Conservation (phyloP, 116 monocot species). For the Dioscorea cayenensis region DNA sequence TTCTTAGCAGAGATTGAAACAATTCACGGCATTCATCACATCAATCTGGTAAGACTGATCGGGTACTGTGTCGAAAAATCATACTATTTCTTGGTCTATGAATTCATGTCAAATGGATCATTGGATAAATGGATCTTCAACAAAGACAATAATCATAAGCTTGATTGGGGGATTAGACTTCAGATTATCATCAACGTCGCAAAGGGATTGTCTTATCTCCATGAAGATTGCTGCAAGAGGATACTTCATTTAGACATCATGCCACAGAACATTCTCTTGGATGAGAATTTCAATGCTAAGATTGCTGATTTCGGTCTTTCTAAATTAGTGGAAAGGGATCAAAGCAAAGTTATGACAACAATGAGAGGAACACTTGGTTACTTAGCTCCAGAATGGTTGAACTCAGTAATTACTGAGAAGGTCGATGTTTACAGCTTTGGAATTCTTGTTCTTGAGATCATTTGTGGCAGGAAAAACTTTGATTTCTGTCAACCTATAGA, state of each 20-base stretch:
- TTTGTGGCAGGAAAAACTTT: constrained; percentile 9
- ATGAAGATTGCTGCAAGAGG: constrained; percentile 1
- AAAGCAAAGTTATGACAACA: neutral
- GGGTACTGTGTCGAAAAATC: constrained; percentile 10
- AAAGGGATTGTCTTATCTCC: constrained; percentile 12
- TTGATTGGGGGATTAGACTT: constrained; percentile 4
- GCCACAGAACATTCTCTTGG: too few species aligned
- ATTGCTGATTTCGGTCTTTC: too few species aligned
- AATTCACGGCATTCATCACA: constrained; percentile 13
- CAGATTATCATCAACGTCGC: constrained; percentile 6
- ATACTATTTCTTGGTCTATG: constrained; percentile 12
- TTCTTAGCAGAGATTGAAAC: constrained; percentile 15
- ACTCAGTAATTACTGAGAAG: constrained; percentile 7
- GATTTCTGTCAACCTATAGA: neutral
- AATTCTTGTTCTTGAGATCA: constrained; percentile 9
- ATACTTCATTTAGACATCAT: too few species aligned
- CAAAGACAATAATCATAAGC: neutral
- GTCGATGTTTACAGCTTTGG: constrained; percentile 17
- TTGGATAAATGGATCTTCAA: constrained; percentile 15
- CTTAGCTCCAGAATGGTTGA: constrained; percentile 11
- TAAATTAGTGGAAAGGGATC: neutral
- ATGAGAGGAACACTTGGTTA: constrained; percentile 10
- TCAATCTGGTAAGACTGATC: constrained; percentile 16
- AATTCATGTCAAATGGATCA: constrained; percentile 12
- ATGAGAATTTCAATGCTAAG: too few species aligned